These are phyloP conservation scores for Mallotus nudiflorus DNA, from an alignment of 345 rosid genomes.

Conservation along the genomic window DNA sequence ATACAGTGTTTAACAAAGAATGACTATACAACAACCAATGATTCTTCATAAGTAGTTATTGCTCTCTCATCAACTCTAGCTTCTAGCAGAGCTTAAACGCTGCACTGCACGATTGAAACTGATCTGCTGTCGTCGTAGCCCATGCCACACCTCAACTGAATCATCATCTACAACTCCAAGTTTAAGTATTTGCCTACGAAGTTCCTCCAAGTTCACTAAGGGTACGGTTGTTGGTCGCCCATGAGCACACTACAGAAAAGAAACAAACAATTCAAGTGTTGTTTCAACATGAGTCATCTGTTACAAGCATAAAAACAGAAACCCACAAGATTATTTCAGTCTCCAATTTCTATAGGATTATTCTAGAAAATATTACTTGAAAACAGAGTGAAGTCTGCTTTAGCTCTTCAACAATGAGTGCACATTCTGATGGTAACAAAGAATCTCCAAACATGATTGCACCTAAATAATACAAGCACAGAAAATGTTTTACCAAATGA, in stretches of 20 bases:
- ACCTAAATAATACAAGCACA: conserved; percentile 39
- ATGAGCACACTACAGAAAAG: conserved; percentile 76
- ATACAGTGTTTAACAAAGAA: background rate
- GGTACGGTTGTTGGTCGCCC: conserved; percentile 91
- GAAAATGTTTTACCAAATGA: background rate
- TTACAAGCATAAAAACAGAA: no score
- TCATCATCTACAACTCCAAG: conserved; percentile 28
- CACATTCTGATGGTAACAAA: conserved; percentile 84
- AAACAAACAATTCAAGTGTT: background rate
- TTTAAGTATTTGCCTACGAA: conserved; percentile 62
- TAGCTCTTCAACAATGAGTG: conserved; percentile 80
- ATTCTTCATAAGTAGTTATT: conserved; percentile 7
- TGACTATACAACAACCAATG: background rate
- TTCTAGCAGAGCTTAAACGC: conserved; percentile 24
- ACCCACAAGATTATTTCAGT: background rate
- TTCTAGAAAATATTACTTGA: conserved; percentile 58
- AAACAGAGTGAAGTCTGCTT: conserved; percentile 80
- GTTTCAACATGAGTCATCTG: no score
- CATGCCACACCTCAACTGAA: conserved; percentile 59
- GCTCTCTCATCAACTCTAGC: background rate
- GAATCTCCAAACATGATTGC: conserved; percentile 98
- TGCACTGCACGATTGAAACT: conserved; percentile 52
- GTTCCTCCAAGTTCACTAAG: conserved; percentile 58
- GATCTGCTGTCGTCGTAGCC: conserved; percentile 45
- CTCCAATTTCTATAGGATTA: no score